Evolutionary conservation across 176 grass and related monocot genomes (phyloP), one percentile per base, ranked within the genome.

Genomic region (Carex kokanica): DNA sequence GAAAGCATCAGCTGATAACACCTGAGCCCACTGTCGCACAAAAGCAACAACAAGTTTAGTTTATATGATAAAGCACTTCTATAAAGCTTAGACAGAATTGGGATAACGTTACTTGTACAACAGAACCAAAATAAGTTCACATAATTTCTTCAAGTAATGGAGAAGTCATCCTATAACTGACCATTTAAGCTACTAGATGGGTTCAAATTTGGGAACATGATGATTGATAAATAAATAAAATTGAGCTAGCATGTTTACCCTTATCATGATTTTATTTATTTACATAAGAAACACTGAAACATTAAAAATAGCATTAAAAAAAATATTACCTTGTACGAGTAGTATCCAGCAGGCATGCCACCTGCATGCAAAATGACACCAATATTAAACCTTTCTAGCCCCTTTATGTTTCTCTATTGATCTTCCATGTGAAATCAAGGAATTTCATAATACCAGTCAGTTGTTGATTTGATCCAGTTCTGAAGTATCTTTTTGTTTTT

Each of bases 1-100:
- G 81, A 97, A 97, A 54, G 94, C 94, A 91, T 97, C 94, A 47
- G 94, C 94, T 85, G 94, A 91, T 43, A 97, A 24, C 16, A 97
- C 94, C 87, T 97, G 87, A 55, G 94, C 94, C 94, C 94, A 97
- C n/a, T 97, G 89, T 47, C 58, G 17, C 12, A 24, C 24, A 3
- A 67, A 60, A 63, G 21, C 59, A 61, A 24, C 60, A 63, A 25
- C 0, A 27, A 11, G 23, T 63, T 63, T 8, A 63, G 60, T 63
- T 13, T 63, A 58, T 58, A 17, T 58, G 56, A 58, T 58, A n/a
- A 58, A 58, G 55, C 5, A n/a, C 55, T 18, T 58, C 17, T 11
- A 27, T 12, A 63, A 63, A 13, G 23, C 60, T 23, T 63, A 63
- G 6, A 63, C 55, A 25, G 60, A 13, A 3, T 9, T 12, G 2